phyloP scores from a whole-genome alignment of 1,284 basidiomycete genomes.

The Ustilago trichophora region DNA sequence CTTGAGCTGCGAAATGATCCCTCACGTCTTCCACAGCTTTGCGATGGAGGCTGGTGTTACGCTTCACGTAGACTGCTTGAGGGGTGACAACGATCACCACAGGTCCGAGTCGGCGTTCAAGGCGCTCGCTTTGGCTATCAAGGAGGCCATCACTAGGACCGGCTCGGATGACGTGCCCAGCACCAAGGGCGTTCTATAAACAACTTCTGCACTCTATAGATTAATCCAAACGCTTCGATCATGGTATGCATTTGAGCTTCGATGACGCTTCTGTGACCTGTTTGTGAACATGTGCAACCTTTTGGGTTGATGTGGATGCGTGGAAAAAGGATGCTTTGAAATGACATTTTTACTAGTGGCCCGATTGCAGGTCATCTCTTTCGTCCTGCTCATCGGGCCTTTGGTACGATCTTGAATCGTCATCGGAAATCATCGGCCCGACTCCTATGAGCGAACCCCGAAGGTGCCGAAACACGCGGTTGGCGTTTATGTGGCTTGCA shows the following conservation, averaged over 20 bases:
- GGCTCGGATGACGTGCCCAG: conserved; percentile 92
- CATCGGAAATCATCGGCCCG: too few species aligned
- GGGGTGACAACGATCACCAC: conserved; percentile 98
- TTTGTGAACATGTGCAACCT: too few species aligned
- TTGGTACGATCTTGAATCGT: too few species aligned
- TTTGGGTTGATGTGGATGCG: too few species aligned
- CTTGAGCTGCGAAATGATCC: conserved; percentile 86
- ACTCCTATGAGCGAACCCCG: background rate
- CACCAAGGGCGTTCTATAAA: conserved; percentile 79
- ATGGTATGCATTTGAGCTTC: too few species aligned
- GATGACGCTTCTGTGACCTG: too few species aligned
- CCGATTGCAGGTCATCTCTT: too few species aligned
- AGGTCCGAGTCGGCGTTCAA: conserved; percentile 98
- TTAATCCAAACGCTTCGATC: too few species aligned
- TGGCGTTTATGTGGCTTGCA: conserved; percentile 5
- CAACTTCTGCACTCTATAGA: too few species aligned
- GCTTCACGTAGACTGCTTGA: conserved; percentile 89
- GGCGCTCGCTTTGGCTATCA: conserved; percentile 92
- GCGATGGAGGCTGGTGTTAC: conserved; percentile 89
- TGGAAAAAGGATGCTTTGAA: too few species aligned
- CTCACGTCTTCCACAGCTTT: conserved; percentile 91
- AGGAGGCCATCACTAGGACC: conserved; percentile 88
- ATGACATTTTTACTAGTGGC: too few species aligned
- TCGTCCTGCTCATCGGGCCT: too few species aligned
- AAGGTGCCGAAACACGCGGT: background rate